These are phyloP conservation scores for Symbiotaphrina buchneri DNA, from an alignment of 495 filamentous ascomycete species.

Conservation along the genomic window DNA sequence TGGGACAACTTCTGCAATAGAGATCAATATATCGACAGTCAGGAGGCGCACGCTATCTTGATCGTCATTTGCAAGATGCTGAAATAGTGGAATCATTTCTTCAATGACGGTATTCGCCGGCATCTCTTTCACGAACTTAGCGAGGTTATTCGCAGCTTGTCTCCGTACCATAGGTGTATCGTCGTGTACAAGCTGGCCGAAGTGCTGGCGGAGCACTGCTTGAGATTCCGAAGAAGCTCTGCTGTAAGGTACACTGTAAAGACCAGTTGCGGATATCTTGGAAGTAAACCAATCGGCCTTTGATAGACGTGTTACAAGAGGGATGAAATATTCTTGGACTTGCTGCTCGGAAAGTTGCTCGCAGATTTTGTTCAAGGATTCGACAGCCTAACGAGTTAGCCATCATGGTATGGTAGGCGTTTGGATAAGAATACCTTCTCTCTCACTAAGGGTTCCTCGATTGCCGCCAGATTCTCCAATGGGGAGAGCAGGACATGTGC, in stretches of 20 bases:
- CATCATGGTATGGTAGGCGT: conserved; percentile 2
- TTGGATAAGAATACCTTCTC: conserved; percentile 47
- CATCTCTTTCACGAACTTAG: conserved; percentile 96
- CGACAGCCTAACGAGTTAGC: conserved; percentile 66
- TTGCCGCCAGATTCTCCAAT: conserved; percentile 91
- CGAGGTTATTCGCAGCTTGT: conserved; percentile 85
- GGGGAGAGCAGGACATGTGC: conserved; percentile 93
- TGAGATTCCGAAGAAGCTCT: conserved; percentile 70
- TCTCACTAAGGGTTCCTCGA: conserved; percentile 90
- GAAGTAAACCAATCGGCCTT: conserved; percentile 99
- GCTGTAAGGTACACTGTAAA: conserved; percentile 79
- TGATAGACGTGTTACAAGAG: conserved; percentile 78
- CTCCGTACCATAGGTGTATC: conserved; percentile 97
- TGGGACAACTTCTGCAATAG: conserved; percentile 89
- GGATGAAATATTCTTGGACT: conserved; percentile 91
- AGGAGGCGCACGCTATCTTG: conserved; percentile 92
- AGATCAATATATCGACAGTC: conserved; percentile 89
- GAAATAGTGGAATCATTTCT: conserved; percentile 97
- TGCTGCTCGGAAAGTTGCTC: conserved; percentile 71
- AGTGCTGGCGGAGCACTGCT: conserved; percentile 74
- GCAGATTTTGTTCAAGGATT: conserved; percentile 98
- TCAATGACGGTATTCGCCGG: conserved; percentile 72
- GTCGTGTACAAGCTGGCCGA: conserved; percentile 81
- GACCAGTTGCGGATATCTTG: conserved; percentile 90
- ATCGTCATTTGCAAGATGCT: conserved; percentile 85